A percentile compares a stretch with the other conserved stretches of the same genome.
Conservation (phyloP, 202 grass and related monocot genomes). For the Zoysia matrella region DNA sequence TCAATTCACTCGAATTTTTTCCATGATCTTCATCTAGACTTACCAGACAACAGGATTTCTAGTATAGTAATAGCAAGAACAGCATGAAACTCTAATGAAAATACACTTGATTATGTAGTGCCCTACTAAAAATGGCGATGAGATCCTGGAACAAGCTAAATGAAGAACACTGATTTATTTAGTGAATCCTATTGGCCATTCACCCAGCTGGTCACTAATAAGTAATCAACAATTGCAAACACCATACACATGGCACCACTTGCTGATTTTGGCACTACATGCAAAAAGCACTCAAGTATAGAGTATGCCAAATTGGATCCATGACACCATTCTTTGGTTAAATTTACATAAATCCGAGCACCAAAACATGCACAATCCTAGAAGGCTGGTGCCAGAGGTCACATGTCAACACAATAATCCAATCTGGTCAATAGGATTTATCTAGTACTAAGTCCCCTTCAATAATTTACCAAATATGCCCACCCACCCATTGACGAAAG, state of each 20-base stretch:
- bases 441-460: neutral
- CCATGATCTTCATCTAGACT: neutral
- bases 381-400: neutral
- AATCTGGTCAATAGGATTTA: neutral
- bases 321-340: neutral
- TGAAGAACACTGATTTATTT: neutral
- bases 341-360: neutral
- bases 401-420: neutral
- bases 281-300: neutral
- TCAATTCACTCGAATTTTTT: neutral
- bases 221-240: neutral
- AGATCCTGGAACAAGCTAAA: neutral
- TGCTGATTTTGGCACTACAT: neutral
- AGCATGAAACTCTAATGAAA: neutral
- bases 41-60: neutral
- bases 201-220: neutral
- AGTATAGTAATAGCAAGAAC: constrained; percentile 2
- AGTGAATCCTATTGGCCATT: neutral
- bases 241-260: neutral
- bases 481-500: neutral
- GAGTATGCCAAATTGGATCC: neutral
- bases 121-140: neutral
- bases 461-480: neutral
- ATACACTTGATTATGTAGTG: neutral
- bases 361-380: neutral